Evolutionary conservation across 345 rosid genomes (phyloP).

Genomic region (Alliaria petiolata): DNA sequence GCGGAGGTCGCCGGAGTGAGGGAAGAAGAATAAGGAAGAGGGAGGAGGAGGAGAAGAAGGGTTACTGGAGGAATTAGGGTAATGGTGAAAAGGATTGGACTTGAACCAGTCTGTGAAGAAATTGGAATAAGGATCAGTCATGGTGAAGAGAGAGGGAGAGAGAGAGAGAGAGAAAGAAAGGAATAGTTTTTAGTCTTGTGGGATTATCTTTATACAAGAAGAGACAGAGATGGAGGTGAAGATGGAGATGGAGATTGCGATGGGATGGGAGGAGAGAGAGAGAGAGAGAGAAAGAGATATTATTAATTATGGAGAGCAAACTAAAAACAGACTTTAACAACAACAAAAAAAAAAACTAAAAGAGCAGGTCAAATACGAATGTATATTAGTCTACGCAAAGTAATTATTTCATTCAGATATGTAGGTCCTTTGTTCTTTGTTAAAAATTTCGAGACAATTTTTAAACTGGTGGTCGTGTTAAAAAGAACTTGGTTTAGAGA

Average conservation of each 20-base stretch:
- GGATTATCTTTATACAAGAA: conserved; percentile 52
- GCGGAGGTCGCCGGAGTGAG: conserved; percentile 22
- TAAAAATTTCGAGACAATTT: neutral
- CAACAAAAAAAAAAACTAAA: neutral
- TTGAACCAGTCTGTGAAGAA: conserved; percentile 57
- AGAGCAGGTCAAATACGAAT: conserved; percentile 30
- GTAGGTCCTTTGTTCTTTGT: conserved; percentile 28
- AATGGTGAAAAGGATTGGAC: conserved; percentile 44
- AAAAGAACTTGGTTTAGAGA: neutral
- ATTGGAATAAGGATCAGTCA: conserved; percentile 88
- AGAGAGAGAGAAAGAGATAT: conserved; percentile 1
- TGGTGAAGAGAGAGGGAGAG: conserved; percentile 38
- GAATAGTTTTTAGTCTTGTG: conserved; percentile 40
- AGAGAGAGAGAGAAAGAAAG: too few species aligned
- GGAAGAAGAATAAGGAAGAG: conserved; percentile 28
- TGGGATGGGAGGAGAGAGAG: conserved; percentile 32
- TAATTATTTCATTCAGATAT: conserved; percentile 30
- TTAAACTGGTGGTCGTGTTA: neutral
- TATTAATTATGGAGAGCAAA: conserved; percentile 18
- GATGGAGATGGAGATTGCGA: conserved; percentile 41
- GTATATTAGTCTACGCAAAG: conserved; percentile 25
- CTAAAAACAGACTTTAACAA: conserved; percentile 17
- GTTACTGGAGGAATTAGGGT: conserved; percentile 37
- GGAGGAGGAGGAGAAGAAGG: conserved; percentile 25
- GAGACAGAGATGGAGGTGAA: conserved; percentile 41